phyloP scores from a whole-genome alignment of 257 asterid species.

The Apocynum venetum region DNA sequence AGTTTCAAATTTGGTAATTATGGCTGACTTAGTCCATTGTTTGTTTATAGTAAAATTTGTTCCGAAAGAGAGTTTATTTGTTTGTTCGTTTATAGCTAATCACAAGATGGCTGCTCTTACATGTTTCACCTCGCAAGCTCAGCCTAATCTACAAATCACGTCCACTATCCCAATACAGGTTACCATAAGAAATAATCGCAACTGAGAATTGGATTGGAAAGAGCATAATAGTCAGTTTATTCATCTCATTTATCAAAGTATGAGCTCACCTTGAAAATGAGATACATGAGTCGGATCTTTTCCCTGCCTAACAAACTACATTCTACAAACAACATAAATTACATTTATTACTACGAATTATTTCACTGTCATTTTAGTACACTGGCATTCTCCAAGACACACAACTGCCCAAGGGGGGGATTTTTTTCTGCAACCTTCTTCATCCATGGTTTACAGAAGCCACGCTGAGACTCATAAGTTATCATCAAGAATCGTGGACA shows the following conservation, averaged over 20 bases:
- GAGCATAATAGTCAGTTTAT: constrained; percentile 15
- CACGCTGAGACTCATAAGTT: constrained; percentile 26
- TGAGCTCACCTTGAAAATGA: constrained; percentile 26
- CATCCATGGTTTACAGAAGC: neutral
- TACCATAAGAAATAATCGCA: neutral
- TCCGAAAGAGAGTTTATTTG: no score
- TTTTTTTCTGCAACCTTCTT: constrained; percentile 13
- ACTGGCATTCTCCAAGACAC: constrained; percentile 21
- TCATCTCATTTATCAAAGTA: constrained; percentile 31
- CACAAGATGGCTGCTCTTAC: neutral
- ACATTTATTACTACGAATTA: constrained; percentile 55
- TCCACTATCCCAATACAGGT: neutral
- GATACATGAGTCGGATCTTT: constrained; percentile 26
- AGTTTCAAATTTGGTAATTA: no score
- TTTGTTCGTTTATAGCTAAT: no score
- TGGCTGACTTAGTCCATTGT: no score
- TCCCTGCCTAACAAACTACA: constrained; percentile 32
- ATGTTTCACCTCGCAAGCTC: no score
- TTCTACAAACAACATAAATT: constrained; percentile 45
- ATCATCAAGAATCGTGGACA: constrained; percentile 68
- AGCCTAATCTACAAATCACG: no score
- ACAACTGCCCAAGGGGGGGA: constrained; percentile 5
- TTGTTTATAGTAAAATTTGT: no score
- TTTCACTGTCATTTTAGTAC: constrained; percentile 32
- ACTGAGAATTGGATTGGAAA: neutral